Evolutionary conservation across 2,329 filamentous ascomycete genomes (phyloP).

Genomic region (Volutella citrinella): DNA sequence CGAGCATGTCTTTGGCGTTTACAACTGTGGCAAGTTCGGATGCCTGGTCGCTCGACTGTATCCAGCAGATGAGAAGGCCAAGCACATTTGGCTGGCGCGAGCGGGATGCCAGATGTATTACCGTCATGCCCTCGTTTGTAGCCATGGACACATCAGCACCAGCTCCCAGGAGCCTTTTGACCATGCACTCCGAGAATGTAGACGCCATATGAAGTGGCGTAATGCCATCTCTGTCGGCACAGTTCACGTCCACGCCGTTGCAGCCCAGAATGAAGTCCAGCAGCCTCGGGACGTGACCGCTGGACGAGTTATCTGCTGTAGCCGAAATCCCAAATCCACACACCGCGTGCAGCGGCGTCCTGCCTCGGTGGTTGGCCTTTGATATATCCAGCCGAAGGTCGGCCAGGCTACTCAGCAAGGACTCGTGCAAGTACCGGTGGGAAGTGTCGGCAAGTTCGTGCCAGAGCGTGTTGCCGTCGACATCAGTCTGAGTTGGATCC

Average conservation of each 20-base stretch:
- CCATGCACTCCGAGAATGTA: slow-evolving; percentile 15
- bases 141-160: slow-evolving; percentile 31
- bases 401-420: too few species aligned
- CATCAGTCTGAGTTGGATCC: slow-evolving; percentile 3
- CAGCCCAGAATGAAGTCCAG: slow-evolving; percentile 1
- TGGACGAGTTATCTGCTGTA: not conserved
- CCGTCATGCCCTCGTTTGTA: slow-evolving; percentile 32
- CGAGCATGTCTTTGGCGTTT: too few species aligned
- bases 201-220: slow-evolving; percentile 24
- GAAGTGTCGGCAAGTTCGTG: not conserved
- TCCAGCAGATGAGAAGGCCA: slow-evolving; percentile 20
- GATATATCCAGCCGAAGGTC: not conserved
- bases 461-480: slow-evolving; percentile 4
- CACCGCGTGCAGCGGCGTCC: slow-evolving; percentile 2
- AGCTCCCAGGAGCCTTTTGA: slow-evolving; percentile 29
- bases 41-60: not conserved
- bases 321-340: not conserved
- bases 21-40: too few species aligned
- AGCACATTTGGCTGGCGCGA: slow-evolving; percentile 29
- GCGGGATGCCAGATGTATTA: slow-evolving; percentile 38
- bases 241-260: not conserved
- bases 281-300: too few species aligned
- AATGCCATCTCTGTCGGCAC: slow-evolving; percentile 10
- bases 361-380: slow-evolving; percentile 1
- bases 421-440: too few species aligned